Percentiles rank a stretch among this genome's conserved stretches.
phyloP scores from a whole-genome alignment of 345 rosid species.

The Bruguiera sexangula region DNA sequence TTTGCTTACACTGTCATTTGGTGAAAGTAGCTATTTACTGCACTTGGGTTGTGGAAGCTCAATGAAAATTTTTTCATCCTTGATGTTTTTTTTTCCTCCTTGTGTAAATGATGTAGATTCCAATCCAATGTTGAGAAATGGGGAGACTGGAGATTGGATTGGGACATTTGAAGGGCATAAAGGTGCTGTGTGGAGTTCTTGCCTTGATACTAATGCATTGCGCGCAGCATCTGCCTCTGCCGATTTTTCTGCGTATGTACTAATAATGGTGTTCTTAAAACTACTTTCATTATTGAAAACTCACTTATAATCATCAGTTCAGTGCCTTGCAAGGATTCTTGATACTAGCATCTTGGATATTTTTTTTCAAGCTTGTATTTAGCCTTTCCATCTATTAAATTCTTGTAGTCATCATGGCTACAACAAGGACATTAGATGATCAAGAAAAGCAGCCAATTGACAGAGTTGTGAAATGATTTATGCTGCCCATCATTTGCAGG shows the following conservation, averaged over 20 bases:
- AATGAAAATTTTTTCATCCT: not conserved
- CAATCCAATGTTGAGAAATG: constrained; percentile 96
- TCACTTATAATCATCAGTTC: not conserved
- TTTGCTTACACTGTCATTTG: not conserved
- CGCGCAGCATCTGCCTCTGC: constrained; percentile 98
- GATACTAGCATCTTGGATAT: too few species aligned
- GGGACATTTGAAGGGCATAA: constrained; percentile 99
- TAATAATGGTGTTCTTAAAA: not conserved
- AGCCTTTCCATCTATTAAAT: not conserved
- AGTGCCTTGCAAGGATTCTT: not conserved
- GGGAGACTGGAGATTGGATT: constrained; percentile 99
- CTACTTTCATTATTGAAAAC: too few species aligned
- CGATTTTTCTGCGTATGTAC: constrained; percentile 86
- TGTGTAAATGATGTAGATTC: constrained; percentile 56
- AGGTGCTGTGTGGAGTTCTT: constrained; percentile 98
- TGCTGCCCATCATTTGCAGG: constrained; percentile 25
- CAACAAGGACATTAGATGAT: not conserved
- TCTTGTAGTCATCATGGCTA: not conserved
- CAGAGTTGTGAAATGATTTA: not conserved
- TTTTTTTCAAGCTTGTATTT: not conserved
- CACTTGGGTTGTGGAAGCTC: not conserved
- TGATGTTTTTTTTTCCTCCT: not conserved
- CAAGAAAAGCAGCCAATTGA: not conserved
- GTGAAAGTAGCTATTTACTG: not conserved
- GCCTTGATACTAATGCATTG: constrained; percentile 78